Percentiles rank a stretch among this genome's conserved stretches.
These are phyloP conservation scores for Ustilago cynodontis DNA, from an alignment of 1,284 basidiomycete genomes.

Conservation along the genomic window DNA sequence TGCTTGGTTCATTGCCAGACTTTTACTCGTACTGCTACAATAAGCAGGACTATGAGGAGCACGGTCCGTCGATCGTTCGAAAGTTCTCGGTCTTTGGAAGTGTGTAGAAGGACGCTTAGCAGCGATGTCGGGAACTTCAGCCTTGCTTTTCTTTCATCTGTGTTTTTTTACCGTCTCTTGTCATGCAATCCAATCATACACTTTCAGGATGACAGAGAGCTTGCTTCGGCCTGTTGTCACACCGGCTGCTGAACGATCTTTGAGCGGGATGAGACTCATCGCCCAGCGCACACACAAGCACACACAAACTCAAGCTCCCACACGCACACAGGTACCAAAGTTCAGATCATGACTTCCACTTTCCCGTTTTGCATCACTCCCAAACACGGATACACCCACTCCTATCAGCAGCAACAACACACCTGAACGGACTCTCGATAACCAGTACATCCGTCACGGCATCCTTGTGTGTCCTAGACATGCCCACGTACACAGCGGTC, in stretches of 20 bases:
- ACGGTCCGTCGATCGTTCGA: slow-evolving; percentile 85
- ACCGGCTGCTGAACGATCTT: background rate
- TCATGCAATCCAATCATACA: slow-evolving; percentile 2
- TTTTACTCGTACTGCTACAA: slow-evolving; percentile 98
- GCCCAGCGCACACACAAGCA: too few species aligned
- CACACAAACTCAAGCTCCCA: too few species aligned
- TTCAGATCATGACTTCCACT: too few species aligned
- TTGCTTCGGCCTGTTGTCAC: too few species aligned
- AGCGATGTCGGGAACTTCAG: background rate
- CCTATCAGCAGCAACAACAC: slow-evolving; percentile 83
- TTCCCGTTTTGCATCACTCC: slow-evolving; percentile 44
- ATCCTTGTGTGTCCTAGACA: slow-evolving; percentile 77
- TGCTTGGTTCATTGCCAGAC: slow-evolving; percentile 80
- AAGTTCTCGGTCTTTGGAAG: slow-evolving; percentile 66
- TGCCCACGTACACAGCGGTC: slow-evolving; percentile 23
- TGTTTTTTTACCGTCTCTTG: background rate
- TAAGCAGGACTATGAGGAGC: slow-evolving; percentile 96
- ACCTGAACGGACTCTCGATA: slow-evolving; percentile 87
- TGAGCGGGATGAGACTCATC: too few species aligned
- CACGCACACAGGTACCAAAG: background rate
- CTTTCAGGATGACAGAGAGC: too few species aligned
- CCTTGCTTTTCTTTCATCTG: background rate
- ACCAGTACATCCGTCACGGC: slow-evolving; percentile 82
- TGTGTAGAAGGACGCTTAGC: slow-evolving; percentile 27
- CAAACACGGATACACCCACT: slow-evolving; percentile 63